Evolutionary conservation across 352 stramenopile species (phyloP).

Genomic region (Phytophthora europaea): DNA sequence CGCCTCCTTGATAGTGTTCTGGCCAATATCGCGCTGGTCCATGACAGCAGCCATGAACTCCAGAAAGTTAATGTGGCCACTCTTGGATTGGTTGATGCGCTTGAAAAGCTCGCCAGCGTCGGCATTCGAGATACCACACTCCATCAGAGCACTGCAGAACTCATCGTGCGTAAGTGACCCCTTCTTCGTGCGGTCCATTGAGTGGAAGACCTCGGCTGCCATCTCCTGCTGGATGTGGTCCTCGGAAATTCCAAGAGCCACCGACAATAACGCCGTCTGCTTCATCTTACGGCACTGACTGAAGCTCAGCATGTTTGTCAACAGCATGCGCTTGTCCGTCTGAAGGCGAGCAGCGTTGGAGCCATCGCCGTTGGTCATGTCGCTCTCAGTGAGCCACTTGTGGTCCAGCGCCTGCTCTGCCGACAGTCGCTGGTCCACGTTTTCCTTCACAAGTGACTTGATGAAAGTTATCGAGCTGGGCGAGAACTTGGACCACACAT

Average conservation of each 20-base stretch:
- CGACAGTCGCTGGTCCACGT: conserved; percentile 71
- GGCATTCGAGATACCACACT: conserved; percentile 80
- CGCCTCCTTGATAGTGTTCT: conserved; percentile 94
- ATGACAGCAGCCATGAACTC: conserved; percentile 97
- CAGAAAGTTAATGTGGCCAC: conserved; percentile 93
- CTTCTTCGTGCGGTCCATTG: conserved; percentile 87
- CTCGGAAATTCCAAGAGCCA: conserved; percentile 78
- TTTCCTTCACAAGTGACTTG: conserved; percentile 83
- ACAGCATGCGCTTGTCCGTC: conserved; percentile 69
- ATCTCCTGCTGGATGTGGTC: conserved; percentile 82
- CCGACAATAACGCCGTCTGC: conserved; percentile 75
- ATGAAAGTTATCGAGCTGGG: conserved; percentile 77
- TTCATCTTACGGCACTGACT: conserved; percentile 82
- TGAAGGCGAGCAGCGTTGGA: conserved; percentile 43
- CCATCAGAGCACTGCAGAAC: conserved; percentile 94
- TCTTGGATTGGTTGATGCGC: conserved; percentile 86
- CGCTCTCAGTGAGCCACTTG: conserved; percentile 65
- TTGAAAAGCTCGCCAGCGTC: conserved; percentile 84
- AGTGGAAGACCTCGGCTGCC: conserved; percentile 87
- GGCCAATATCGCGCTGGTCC: conserved; percentile 88
- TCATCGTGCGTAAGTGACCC: conserved; percentile 93
- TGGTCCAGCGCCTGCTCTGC: conserved; percentile 74
- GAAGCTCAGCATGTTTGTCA: conserved; percentile 86
- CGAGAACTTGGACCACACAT: conserved; percentile 74
- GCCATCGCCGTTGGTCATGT: conserved; percentile 20